phyloP scores from a whole-genome alignment of 768 basidiomycete genomes.

The Trametes coccinea region DNA sequence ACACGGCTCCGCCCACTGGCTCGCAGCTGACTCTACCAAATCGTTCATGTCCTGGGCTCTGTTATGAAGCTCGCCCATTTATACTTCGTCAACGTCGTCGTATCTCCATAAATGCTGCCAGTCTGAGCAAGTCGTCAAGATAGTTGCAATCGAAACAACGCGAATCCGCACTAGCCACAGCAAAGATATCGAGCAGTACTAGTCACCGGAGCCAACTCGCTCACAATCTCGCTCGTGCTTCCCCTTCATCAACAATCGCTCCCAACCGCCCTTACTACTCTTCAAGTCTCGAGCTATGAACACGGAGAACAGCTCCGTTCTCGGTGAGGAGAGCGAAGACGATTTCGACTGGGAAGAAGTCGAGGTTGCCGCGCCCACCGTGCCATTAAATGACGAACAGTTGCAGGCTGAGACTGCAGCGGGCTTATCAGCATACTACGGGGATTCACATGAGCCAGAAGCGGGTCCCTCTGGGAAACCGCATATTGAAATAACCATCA shows the following conservation, averaged over 20 bases:
- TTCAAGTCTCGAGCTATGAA: background rate
- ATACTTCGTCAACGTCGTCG: background rate
- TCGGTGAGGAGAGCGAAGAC: slow-evolving; percentile 50
- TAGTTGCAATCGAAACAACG: too few relatives aligned
- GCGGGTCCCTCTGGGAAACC: slow-evolving; percentile 36
- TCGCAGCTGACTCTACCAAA: too few relatives aligned
- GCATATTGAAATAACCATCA: slow-evolving; percentile 73
- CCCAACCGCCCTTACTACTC: too few relatives aligned
- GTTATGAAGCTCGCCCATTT: too few relatives aligned
- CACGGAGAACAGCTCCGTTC: slow-evolving; percentile 23
- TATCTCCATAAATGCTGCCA: background rate
- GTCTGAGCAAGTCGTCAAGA: too few relatives aligned
- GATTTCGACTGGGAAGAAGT: slow-evolving; percentile 85
- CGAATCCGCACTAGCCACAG: too few relatives aligned
- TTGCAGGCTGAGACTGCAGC: slow-evolving; percentile 1
- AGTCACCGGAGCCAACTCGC: too few relatives aligned
- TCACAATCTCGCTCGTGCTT: too few relatives aligned
- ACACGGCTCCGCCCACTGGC: background rate
- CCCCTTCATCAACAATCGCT: too few relatives aligned
- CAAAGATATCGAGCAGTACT: too few relatives aligned
- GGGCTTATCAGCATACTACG: background rate
- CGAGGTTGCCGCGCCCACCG: slow-evolving; percentile 44
- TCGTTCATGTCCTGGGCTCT: too few relatives aligned
- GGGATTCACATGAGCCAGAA: slow-evolving; percentile 15
- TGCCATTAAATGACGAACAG: background rate